phyloP scores from a whole-genome alignment of 129 eudicot species.

The Rutidosis leptorrhynchoides region DNA sequence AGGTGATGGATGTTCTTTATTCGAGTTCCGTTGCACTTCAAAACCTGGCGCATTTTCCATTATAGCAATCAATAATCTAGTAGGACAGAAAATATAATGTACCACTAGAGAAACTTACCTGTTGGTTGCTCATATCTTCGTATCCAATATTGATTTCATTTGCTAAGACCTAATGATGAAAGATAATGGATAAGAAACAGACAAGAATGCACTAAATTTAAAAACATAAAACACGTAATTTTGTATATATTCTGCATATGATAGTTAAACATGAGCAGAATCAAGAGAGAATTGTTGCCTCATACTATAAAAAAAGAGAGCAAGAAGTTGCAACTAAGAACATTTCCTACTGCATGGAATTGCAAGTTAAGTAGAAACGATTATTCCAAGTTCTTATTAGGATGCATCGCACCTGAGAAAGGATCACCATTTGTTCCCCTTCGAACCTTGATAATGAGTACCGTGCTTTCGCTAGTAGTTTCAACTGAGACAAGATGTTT shows the following conservation, averaged over 20 bases:
- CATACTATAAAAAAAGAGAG: no score
- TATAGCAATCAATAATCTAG: neutral
- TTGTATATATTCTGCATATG: no score
- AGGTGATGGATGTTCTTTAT: constrained; percentile 88
- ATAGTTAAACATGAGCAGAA: no score
- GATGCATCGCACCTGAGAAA: constrained; percentile 97
- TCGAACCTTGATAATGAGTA: constrained; percentile 77
- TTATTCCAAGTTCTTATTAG: no score
- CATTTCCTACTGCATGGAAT: no score
- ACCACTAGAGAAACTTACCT: no score
- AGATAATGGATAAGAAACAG: no score
- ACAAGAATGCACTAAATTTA: no score
- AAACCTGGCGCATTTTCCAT: constrained; percentile 48
- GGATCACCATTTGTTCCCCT: constrained; percentile 92
- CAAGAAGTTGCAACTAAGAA: no score
- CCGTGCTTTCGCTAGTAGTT: constrained; percentile 83
- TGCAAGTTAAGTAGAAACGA: no score
- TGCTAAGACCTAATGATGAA: constrained; percentile 98
- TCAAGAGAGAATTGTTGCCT: no score
- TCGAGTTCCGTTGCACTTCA: constrained; percentile 75
- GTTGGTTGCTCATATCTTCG: constrained; percentile 88
- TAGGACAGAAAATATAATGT: neutral
- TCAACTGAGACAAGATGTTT: constrained; percentile 43
- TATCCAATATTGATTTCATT: constrained; percentile 93
- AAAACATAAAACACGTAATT: no score